A percentile compares a stretch with the other conserved stretches of the same genome.
These are phyloP conservation scores for Geum urbanum DNA, from an alignment of 306 rosid genomes.

Conservation along the genomic window DNA sequence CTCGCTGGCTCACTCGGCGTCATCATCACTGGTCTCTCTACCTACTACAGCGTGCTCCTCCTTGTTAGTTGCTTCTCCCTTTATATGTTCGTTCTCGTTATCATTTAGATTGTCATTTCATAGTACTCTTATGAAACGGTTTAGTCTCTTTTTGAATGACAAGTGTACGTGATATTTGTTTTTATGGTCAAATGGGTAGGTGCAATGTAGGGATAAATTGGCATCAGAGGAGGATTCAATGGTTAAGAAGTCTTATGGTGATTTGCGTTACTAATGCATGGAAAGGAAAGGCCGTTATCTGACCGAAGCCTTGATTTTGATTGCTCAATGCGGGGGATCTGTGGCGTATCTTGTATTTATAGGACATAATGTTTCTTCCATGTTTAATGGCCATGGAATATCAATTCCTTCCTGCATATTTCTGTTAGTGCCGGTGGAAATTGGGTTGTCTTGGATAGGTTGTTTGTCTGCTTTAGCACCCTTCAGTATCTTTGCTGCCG, in stretches of 20 bases:
- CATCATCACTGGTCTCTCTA: slow-evolving; percentile 45
- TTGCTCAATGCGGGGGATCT: slow-evolving; percentile 68
- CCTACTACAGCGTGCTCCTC: slow-evolving; percentile 84
- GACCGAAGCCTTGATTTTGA: slow-evolving; percentile 55
- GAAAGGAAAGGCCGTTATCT: slow-evolving; percentile 65
- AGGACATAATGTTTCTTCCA: slow-evolving; percentile 66
- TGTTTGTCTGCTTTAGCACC: slow-evolving; percentile 72
- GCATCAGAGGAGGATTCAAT: slow-evolving; percentile 45
- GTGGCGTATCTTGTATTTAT: slow-evolving; percentile 80
- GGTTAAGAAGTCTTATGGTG: slow-evolving; percentile 59
- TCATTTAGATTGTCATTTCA: background rate
- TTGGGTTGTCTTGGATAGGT: slow-evolving; percentile 71
- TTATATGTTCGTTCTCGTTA: background rate
- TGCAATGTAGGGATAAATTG: slow-evolving; percentile 62
- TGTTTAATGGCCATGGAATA: slow-evolving; percentile 36
- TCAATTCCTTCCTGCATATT: slow-evolving; percentile 40
- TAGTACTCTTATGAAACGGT: background rate
- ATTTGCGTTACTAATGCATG: slow-evolving; percentile 60
- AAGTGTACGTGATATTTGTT: too few relatives aligned
- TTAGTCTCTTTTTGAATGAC: too few relatives aligned
- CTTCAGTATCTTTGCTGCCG: slow-evolving; percentile 78
- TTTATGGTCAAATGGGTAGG: slow-evolving; percentile 27
- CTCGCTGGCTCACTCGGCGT: slow-evolving; percentile 70
- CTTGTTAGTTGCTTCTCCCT: slow-evolving; percentile 48
- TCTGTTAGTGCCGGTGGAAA: slow-evolving; percentile 62